These are phyloP conservation scores for Xylaria sp. DNA, from an alignment of 2,329 filamentous ascomycete genomes.

Conservation along the genomic window DNA sequence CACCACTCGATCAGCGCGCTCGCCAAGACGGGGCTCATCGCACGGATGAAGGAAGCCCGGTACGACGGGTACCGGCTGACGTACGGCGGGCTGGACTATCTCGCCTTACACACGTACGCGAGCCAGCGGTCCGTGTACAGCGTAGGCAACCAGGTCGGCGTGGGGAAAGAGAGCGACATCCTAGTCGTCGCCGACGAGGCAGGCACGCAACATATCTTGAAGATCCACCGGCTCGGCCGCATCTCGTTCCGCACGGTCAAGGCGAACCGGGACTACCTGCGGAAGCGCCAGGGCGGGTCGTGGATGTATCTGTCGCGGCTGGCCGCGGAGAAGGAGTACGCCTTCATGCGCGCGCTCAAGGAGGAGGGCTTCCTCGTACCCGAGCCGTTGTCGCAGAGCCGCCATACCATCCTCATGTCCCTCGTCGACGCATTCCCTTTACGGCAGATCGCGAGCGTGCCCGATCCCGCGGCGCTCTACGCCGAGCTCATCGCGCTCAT, in stretches of 20 bases:
- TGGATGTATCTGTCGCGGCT: constrained; percentile 99
- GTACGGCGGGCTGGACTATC: constrained; percentile 95
- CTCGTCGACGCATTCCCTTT: constrained; percentile 91
- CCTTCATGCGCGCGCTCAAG: constrained; percentile 87
- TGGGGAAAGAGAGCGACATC: constrained; percentile 98
- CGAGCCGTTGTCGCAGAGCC: constrained; percentile 83
- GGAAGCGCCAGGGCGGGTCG: constrained; percentile 68
- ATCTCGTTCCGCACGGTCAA: constrained; percentile 98
- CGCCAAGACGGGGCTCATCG: constrained; percentile 90
- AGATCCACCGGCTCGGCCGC: constrained; percentile 93
- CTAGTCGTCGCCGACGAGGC: constrained; percentile 85
- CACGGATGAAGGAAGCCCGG: constrained; percentile 90
- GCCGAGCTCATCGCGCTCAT: constrained; percentile 90
- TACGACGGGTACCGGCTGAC: constrained; percentile 98
- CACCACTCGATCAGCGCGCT: constrained; percentile 87
- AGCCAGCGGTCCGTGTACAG: constrained; percentile 83
- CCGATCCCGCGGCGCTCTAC: constrained; percentile 85
- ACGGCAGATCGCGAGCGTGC: constrained; percentile 83
- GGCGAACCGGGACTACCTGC: constrained; percentile 92
- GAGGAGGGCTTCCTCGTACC: constrained; percentile 90
- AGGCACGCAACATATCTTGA: constrained; percentile 81
- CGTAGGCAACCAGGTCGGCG: constrained; percentile 91
- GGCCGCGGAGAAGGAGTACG: constrained; percentile 90
- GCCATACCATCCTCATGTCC: constrained; percentile 96
- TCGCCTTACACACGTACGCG: constrained; percentile 90